These are phyloP conservation scores for Talaromyces rugulosus DNA, from an alignment of 2,329 filamentous ascomycete genomes.

Conservation along the genomic window DNA sequence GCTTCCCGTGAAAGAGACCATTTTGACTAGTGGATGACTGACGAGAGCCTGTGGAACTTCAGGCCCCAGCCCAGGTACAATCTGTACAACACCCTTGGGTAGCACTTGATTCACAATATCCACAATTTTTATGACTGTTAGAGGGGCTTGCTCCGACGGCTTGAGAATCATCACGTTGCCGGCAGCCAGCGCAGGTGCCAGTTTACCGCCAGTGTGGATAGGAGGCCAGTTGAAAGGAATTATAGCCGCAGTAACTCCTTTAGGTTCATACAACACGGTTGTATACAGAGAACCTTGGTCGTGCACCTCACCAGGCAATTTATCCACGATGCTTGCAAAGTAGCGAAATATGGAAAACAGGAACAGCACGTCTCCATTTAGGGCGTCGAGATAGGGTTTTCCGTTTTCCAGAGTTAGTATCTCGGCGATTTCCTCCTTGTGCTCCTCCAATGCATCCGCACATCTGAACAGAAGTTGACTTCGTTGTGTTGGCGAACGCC, in stretches of 20 bases:
- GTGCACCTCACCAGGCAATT: slow-evolving; percentile 21
- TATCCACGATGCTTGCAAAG: slow-evolving; percentile 23
- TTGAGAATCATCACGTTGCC: slow-evolving; percentile 36
- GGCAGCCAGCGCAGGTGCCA: slow-evolving; percentile 29
- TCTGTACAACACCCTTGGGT: slow-evolving; percentile 18
- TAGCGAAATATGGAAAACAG: slow-evolving; percentile 19
- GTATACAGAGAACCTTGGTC: slow-evolving; percentile 17
- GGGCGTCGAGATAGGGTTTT: slow-evolving; percentile 22
- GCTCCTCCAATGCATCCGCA: slow-evolving; percentile 13
- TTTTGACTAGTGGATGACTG: slow-evolving; percentile 26
- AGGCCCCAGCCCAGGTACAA: slow-evolving; percentile 16
- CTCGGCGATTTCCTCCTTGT: slow-evolving; percentile 16
- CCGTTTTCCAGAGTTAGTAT: slow-evolving; percentile 19
- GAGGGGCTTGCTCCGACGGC: slow-evolving; percentile 24
- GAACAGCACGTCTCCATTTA: slow-evolving; percentile 17
- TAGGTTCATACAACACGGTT: slow-evolving; percentile 40
- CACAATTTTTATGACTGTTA: slow-evolving; percentile 17
- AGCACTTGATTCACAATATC: slow-evolving; percentile 18
- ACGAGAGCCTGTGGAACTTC: slow-evolving; percentile 25
- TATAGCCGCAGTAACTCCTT: slow-evolving; percentile 55
- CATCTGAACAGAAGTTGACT: slow-evolving; percentile 44
- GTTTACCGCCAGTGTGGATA: slow-evolving; percentile 52
- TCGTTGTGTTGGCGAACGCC: slow-evolving; percentile 12
- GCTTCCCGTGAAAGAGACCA: slow-evolving; percentile 33
- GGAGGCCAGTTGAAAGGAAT: slow-evolving; percentile 59